phyloP scores from a whole-genome alignment of 2,329 filamentous ascomycete genomes.

The Fusarium beomiforme region DNA sequence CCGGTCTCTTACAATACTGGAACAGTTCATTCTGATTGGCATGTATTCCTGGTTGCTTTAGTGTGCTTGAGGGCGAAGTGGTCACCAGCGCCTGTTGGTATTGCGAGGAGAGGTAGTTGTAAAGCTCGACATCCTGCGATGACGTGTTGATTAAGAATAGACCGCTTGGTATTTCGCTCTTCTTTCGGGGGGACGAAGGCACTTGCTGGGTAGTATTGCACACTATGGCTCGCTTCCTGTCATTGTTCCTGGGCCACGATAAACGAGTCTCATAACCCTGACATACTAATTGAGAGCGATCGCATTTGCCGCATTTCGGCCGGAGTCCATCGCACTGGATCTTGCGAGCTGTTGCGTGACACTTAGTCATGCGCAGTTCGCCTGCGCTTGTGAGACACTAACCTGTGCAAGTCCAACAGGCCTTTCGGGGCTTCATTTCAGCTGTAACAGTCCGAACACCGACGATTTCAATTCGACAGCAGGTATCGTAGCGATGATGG shows the following conservation, averaged over 20 bases:
- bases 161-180: background rate
- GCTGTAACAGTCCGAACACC: background rate
- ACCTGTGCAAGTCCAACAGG: constrained; percentile 38
- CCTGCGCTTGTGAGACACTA: background rate
- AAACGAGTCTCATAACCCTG: constrained; percentile 28
- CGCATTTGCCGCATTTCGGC: constrained; percentile 22
- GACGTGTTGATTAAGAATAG: constrained; percentile 31
- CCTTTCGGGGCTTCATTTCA: constrained; percentile 15
- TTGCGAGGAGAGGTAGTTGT: background rate
- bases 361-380: background rate
- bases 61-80: background rate
- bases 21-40: constrained; percentile 11
- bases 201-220: background rate
- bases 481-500: too few species aligned
- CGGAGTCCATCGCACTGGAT: constrained; percentile 30
- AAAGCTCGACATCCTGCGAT: constrained; percentile 10
- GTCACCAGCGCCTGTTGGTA: rapidly evolving
- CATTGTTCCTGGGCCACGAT: constrained; percentile 29
- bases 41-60: background rate
- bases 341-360: constrained; percentile 21
- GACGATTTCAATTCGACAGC: too few species aligned
- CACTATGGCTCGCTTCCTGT: constrained; percentile 22
- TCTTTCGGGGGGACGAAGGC: rapidly evolving
- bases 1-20: constrained; percentile 17
- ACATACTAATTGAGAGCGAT: background rate